phyloP scores from a whole-genome alignment of 2,329 filamentous ascomycete species.

The Diaporthe australafricana region DNA sequence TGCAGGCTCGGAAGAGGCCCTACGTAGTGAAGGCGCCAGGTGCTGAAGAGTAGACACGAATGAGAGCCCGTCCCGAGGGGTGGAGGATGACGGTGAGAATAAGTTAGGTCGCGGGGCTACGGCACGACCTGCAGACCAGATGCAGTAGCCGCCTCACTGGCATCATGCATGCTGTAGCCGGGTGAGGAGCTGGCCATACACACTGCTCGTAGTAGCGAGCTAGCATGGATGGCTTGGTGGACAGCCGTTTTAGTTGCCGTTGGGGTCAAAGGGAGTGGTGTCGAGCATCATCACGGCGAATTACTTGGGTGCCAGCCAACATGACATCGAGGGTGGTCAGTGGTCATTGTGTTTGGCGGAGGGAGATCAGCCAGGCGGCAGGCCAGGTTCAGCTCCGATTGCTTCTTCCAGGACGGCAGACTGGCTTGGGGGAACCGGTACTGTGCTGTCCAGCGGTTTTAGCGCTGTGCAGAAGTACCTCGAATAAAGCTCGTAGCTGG shows the following conservation, averaged over 20 bases:
- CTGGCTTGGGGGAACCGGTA: background rate
- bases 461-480: background rate
- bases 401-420: background rate
- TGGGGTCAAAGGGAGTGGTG: slow-evolving; percentile 15
- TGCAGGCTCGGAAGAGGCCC: slow-evolving; percentile 8
- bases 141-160: slow-evolving; percentile 26
- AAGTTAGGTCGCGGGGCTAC: slow-evolving; percentile 17
- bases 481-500: background rate
- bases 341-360: background rate
- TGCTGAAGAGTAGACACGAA: background rate
- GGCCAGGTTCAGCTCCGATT: background rate
- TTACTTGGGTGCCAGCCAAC: background rate
- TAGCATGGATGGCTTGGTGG: slow-evolving; percentile 22
- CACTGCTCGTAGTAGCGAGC: slow-evolving; percentile 2
- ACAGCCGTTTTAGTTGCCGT: slow-evolving; percentile 12
- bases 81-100: slow-evolving; percentile 27
- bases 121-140: slow-evolving; percentile 30
- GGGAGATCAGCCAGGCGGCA: slow-evolving; percentile 6
- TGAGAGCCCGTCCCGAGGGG: background rate
- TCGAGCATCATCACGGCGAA: slow-evolving; percentile 8
- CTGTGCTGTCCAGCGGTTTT: background rate
- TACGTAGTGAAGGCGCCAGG: background rate
- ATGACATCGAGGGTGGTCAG: slow-evolving; percentile 8
- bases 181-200: slow-evolving; percentile 19
- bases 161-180: slow-evolving; percentile 27